Evolutionary conservation across 495 filamentous ascomycete species (phyloP).

Genomic region (Aspergillus wentii): DNA sequence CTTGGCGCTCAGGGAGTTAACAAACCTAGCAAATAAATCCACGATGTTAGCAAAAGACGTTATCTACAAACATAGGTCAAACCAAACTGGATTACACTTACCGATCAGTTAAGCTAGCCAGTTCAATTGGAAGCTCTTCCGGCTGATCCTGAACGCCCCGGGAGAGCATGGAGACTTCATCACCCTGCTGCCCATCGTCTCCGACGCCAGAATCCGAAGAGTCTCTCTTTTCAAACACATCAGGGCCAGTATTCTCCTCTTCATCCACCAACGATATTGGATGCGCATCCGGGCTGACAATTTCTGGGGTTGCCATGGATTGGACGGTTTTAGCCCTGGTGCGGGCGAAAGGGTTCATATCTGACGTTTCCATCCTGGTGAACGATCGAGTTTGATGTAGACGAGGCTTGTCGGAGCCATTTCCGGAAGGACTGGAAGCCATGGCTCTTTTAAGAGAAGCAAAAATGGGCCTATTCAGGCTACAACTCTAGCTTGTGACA

Average conservation of each 20-base stretch:
- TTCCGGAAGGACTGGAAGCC: slow-evolving; percentile 23
- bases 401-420: slow-evolving; percentile 26
- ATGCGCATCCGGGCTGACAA: slow-evolving; percentile 25
- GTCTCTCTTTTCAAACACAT: slow-evolving; percentile 41
- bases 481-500: too few species aligned
- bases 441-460: slow-evolving; percentile 6
- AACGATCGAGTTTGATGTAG: slow-evolving; percentile 46
- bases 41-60: not conserved
- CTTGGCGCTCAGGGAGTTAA: slow-evolving; percentile 84
- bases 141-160: slow-evolving; percentile 57
- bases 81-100: slow-evolving; percentile 23
- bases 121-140: slow-evolving; percentile 88
- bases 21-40: slow-evolving; percentile 64
- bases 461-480: not conserved
- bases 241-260: slow-evolving; percentile 31
- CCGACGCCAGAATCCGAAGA: slow-evolving; percentile 48
- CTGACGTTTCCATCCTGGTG: slow-evolving; percentile 46
- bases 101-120: slow-evolving; percentile 85
- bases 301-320: slow-evolving; percentile 43
- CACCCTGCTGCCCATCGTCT: slow-evolving; percentile 43
- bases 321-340: slow-evolving; percentile 62
- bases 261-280: slow-evolving; percentile 20
- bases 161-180: slow-evolving; percentile 37
- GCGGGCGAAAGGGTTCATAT: slow-evolving; percentile 34
- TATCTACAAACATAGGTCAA: not conserved